Evolutionary conservation across 345 rosid species (phyloP).

Genomic region (Hypericum androsaemum): DNA sequence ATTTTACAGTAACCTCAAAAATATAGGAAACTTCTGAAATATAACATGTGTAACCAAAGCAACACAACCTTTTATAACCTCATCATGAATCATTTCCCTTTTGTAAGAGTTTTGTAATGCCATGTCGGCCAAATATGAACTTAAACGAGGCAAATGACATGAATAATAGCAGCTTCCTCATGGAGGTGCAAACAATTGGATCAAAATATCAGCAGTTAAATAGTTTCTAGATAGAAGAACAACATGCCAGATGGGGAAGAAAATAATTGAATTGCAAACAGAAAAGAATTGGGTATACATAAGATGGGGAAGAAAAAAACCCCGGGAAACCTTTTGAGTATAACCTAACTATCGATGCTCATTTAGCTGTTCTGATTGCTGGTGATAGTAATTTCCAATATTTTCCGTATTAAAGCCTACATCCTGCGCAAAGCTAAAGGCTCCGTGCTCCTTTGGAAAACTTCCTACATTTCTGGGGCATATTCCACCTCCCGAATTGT

Average conservation of each 20-base stretch:
- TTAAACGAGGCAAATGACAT: slow-evolving; percentile 6
- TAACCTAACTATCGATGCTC: slow-evolving; percentile 36
- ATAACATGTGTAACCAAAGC: too few relatives aligned
- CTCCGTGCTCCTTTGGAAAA: slow-evolving; percentile 25
- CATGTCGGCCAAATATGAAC: too few relatives aligned
- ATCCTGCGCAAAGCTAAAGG: slow-evolving; percentile 30
- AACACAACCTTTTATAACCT: too few relatives aligned
- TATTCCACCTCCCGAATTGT: slow-evolving; percentile 19
- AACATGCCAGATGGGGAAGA: background rate
- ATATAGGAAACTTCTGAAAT: too few relatives aligned
- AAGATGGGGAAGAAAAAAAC: slow-evolving; percentile 18
- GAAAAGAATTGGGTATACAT: slow-evolving; percentile 54
- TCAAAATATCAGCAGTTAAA: background rate
- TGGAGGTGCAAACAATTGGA: slow-evolving; percentile 7
- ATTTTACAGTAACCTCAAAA: too few relatives aligned
- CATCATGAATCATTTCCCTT: too few relatives aligned
- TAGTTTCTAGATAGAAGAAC: background rate
- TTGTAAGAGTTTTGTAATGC: too few relatives aligned
- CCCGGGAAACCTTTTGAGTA: slow-evolving; percentile 23
- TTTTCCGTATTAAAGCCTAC: slow-evolving; percentile 35
- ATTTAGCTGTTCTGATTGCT: slow-evolving; percentile 30
- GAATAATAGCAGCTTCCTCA: slow-evolving; percentile 18
- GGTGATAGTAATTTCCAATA: slow-evolving; percentile 28
- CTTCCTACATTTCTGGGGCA: slow-evolving; percentile 22
- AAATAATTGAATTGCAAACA: background rate